Percentiles rank a stretch among this genome's conserved stretches.
Conservation (phyloP, 345 rosid genomes). For the Lumnitzera racemosa region DNA sequence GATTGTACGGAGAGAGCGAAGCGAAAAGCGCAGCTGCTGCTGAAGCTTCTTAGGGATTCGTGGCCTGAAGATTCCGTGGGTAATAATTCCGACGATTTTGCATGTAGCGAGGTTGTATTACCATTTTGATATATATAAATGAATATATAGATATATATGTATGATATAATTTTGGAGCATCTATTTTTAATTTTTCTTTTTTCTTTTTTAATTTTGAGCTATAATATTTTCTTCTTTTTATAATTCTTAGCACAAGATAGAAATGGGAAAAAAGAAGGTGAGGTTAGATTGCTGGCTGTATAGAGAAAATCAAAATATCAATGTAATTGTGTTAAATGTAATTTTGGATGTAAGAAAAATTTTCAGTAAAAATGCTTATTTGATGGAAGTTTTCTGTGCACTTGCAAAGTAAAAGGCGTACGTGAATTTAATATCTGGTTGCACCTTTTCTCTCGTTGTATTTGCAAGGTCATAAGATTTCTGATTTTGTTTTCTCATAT, state of each 20-base stretch:
- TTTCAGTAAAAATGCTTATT: background rate
- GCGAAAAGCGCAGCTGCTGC: slow-evolving; percentile 86
- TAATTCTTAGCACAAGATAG: slow-evolving; percentile 4
- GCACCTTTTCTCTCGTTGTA: too few species aligned
- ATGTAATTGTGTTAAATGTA: slow-evolving; percentile 35
- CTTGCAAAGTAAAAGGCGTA: too few species aligned
- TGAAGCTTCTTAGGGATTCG: slow-evolving; percentile 70
- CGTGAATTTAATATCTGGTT: too few species aligned
- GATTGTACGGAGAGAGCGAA: slow-evolving; percentile 96
- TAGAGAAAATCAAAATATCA: slow-evolving; percentile 18
- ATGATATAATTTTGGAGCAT: slow-evolving; percentile 1
- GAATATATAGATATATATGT: background rate
- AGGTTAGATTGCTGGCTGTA: slow-evolving; percentile 1
- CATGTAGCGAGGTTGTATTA: slow-evolving; percentile 49
- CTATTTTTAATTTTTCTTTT: background rate
- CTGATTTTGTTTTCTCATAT: too few species aligned
- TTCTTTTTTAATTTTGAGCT: background rate
- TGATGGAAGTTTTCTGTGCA: slow-evolving; percentile 7
- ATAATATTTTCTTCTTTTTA: slow-evolving; percentile 5
- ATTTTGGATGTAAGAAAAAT: slow-evolving; percentile 36
- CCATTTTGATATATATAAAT: slow-evolving; percentile 33
- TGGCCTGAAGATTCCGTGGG: slow-evolving; percentile 66
- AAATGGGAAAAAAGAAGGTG: background rate
- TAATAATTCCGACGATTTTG: slow-evolving; percentile 59
- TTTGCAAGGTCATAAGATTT: too few species aligned